These are phyloP conservation scores for Digitaria exilis DNA, from an alignment of 202 grass and related monocot genomes.

Conservation along the genomic window DNA sequence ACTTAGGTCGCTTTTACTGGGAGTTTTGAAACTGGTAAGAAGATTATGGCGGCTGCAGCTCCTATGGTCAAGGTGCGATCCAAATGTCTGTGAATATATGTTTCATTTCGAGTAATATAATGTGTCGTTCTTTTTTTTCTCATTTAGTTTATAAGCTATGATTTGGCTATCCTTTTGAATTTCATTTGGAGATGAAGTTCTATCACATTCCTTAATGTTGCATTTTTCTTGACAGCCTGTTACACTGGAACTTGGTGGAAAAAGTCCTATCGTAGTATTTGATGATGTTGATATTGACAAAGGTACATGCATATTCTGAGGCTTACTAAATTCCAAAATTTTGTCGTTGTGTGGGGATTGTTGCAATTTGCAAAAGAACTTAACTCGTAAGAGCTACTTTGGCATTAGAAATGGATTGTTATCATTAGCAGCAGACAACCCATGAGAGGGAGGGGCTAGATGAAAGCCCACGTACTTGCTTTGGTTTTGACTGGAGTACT, in stretches of 20 bases:
- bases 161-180: neutral
- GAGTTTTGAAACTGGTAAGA: constrained; percentile 87
- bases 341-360: neutral
- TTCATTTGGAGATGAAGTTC: constrained; percentile 10
- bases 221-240: constrained; percentile 75
- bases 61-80: constrained; percentile 82
- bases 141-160: constrained; percentile 9
- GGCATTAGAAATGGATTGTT: constrained; percentile 4
- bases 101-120: neutral
- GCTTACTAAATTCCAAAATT: neutral
- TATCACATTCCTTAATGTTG: constrained; percentile 30
- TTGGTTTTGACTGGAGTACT: neutral
- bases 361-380: too few relatives aligned
- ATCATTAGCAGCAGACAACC: neutral
- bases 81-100: constrained; percentile 8
- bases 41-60: constrained; percentile 90
- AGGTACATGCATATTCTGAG: constrained; percentile 53
- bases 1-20: constrained; percentile 94
- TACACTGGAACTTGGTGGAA: constrained; percentile 98
- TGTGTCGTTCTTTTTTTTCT: neutral
- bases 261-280: constrained; percentile 98
- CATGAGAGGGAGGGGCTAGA: neutral
- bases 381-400: neutral
- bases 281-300: constrained; percentile 96
- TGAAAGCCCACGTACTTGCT: neutral